Evolutionary conservation across 2,329 filamentous ascomycete genomes (phyloP).

Genomic region (Cercospora brassicicola): DNA sequence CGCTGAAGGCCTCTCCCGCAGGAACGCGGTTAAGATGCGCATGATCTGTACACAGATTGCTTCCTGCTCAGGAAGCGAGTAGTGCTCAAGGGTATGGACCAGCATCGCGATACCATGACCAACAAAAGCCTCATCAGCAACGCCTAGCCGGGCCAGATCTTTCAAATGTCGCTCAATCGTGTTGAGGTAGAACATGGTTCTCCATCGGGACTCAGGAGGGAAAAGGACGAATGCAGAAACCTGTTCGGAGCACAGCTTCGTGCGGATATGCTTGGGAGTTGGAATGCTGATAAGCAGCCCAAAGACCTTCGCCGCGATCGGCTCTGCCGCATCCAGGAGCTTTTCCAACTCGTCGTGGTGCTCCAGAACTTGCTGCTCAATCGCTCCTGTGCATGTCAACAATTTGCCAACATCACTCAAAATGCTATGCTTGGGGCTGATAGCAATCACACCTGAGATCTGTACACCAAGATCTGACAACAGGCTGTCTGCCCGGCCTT

Average conservation of each 20-base stretch:
- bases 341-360: constrained; percentile 84
- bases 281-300: constrained; percentile 65
- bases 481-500: constrained; percentile 14
- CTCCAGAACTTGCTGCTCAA: constrained; percentile 77
- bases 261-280: constrained; percentile 36
- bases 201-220: constrained; percentile 67
- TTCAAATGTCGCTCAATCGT: constrained; percentile 63
- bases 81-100: constrained; percentile 28
- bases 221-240: constrained; percentile 64
- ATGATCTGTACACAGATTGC: constrained; percentile 21
- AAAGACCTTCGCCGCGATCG: constrained; percentile 49
- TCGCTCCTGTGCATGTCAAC: constrained; percentile 42
- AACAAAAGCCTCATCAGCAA: constrained; percentile 35
- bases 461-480: constrained; percentile 28
- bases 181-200: constrained; percentile 65
- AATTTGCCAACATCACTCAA: constrained; percentile 30
- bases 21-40: constrained; percentile 29
- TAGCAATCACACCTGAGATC: constrained; percentile 28
- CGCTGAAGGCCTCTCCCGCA: constrained; percentile 31
- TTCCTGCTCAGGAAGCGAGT: constrained; percentile 12
- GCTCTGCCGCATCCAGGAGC: constrained; percentile 67
- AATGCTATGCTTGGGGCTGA: constrained; percentile 31
- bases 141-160: constrained; percentile 34
- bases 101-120: constrained; percentile 32
- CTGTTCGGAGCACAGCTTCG: constrained; percentile 57